These are phyloP conservation scores for Zoysia matrella DNA, from an alignment of 202 grass and related monocot genomes.

Conservation along the genomic window DNA sequence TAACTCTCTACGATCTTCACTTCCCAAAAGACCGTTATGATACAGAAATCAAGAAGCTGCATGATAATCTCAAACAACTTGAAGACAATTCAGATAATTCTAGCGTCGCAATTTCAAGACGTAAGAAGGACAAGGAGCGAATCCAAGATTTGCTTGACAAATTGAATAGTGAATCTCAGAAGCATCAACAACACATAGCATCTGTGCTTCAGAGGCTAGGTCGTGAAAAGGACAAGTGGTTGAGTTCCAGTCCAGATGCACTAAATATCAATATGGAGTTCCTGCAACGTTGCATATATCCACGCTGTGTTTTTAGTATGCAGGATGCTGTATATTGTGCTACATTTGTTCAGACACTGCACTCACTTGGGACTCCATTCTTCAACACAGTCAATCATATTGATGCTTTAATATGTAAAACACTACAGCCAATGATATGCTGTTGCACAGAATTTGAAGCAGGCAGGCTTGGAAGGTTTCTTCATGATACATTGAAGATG, in stretches of 20 bases:
- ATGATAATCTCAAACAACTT: slow-evolving; percentile 87
- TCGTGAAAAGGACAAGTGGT: slow-evolving; percentile 93
- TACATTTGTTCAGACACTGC: slow-evolving; percentile 86
- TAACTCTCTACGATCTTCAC: slow-evolving; percentile 94
- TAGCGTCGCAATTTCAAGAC: slow-evolving; percentile 87
- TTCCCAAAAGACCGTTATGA: slow-evolving; percentile 94
- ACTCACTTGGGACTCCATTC: slow-evolving; percentile 88
- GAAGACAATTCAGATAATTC: slow-evolving; percentile 97
- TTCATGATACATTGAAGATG: slow-evolving; percentile 95
- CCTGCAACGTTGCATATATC: slow-evolving; percentile 89
- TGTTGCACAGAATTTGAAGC: slow-evolving; percentile 98
- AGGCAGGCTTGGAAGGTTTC: slow-evolving; percentile 89
- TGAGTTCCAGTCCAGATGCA: slow-evolving; percentile 85
- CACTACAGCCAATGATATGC: slow-evolving; percentile 97
- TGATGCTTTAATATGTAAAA: slow-evolving; percentile 89
- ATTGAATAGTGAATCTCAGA: slow-evolving; percentile 79
- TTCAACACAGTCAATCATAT: slow-evolving; percentile 97
- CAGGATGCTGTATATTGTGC: slow-evolving; percentile 95
- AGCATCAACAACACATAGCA: slow-evolving; percentile 80
- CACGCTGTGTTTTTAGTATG: slow-evolving; percentile 85
- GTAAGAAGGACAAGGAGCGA: slow-evolving; percentile 98
- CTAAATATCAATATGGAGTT: slow-evolving; percentile 98
- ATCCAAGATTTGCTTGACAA: slow-evolving; percentile 96
- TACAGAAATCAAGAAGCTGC: slow-evolving; percentile 87
- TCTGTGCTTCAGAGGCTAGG: slow-evolving; percentile 82